Percentiles rank a stretch among this genome's conserved stretches.
These are phyloP conservation scores for Aspergillus sclerotialis DNA, from an alignment of 2,329 filamentous ascomycete species.

Conservation along the genomic window DNA sequence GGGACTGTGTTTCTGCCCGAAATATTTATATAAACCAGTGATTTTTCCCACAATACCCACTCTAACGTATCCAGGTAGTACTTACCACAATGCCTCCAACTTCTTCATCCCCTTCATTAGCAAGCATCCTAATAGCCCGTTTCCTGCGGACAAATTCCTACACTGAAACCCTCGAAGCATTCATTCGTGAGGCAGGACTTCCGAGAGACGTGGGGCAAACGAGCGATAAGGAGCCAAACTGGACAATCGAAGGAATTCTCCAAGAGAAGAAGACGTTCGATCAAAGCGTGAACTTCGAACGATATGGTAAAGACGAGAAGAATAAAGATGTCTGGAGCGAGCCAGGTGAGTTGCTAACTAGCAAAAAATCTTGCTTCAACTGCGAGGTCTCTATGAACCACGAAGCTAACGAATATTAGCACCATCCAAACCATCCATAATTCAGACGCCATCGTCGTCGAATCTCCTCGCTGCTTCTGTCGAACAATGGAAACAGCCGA, in stretches of 20 bases:
- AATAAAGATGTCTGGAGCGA: constrained; percentile 38
- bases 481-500: constrained; percentile 24
- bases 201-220: constrained; percentile 42
- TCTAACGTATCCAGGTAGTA: background rate
- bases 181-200: constrained; percentile 51
- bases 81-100: constrained; percentile 1
- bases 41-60: background rate
- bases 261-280: constrained; percentile 56
- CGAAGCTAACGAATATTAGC: constrained; percentile 23
- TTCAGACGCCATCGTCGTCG: constrained; percentile 41
- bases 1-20: too few relatives aligned
- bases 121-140: constrained; percentile 34
- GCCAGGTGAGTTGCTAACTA: constrained; percentile 35
- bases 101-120: constrained; percentile 11
- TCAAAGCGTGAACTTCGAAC: constrained; percentile 49
- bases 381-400: background rate
- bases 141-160: constrained; percentile 39
- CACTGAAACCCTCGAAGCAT: constrained; percentile 49
- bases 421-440: constrained; percentile 36
- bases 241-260: constrained; percentile 54
- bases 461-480: constrained; percentile 49
- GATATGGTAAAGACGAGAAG: constrained; percentile 41
- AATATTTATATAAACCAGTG: background rate
- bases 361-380: background rate
- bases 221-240: constrained; percentile 18